phyloP scores from a whole-genome alignment of 148 eudicot species.

The Cornus florida region DNA sequence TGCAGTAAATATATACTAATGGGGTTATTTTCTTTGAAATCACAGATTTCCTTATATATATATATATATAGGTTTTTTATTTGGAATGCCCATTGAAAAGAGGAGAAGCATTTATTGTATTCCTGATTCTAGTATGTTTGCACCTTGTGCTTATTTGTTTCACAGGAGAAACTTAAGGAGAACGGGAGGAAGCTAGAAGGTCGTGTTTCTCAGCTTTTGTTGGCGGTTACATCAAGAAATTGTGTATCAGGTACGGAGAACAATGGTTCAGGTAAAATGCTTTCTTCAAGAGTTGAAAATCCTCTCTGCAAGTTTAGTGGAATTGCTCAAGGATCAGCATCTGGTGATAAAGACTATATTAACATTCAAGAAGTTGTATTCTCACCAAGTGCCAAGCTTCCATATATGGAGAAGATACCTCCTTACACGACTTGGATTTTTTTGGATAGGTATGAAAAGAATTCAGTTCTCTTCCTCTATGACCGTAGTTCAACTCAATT shows the following conservation, averaged over 20 bases:
- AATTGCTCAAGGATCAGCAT: conserved; percentile 42
- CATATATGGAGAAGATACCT: conserved; percentile 63
- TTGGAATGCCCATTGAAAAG: not conserved
- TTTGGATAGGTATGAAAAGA: conserved; percentile 52
- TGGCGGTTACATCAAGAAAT: conserved; percentile 30
- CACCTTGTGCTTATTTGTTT: conserved; percentile 20
- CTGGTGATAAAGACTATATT: conserved; percentile 45
- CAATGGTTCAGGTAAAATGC: conserved; percentile 38
- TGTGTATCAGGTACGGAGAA: conserved; percentile 26
- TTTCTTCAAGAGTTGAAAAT: conserved; percentile 41
- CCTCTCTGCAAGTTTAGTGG: conserved; percentile 50
- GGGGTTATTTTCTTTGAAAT: not conserved
- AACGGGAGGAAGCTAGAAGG: conserved; percentile 50
- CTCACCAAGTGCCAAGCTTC: conserved; percentile 54
- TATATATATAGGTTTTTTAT: too few relatives aligned
- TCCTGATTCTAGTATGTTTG: not conserved
- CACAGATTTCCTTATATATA: too few relatives aligned
- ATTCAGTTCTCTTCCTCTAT: not conserved
- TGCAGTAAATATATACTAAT: not conserved
- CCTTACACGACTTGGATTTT: conserved; percentile 81
- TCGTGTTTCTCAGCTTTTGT: conserved; percentile 42
- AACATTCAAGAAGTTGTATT: conserved; percentile 44
- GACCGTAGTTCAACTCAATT: not conserved
- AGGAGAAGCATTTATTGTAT: too few relatives aligned
- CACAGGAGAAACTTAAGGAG: conserved; percentile 61